A percentile compares a stretch with the other conserved stretches of the same genome.
Conservation (phyloP, 2,329 filamentous ascomycete genomes). For the Cercospora sesami region DNA sequence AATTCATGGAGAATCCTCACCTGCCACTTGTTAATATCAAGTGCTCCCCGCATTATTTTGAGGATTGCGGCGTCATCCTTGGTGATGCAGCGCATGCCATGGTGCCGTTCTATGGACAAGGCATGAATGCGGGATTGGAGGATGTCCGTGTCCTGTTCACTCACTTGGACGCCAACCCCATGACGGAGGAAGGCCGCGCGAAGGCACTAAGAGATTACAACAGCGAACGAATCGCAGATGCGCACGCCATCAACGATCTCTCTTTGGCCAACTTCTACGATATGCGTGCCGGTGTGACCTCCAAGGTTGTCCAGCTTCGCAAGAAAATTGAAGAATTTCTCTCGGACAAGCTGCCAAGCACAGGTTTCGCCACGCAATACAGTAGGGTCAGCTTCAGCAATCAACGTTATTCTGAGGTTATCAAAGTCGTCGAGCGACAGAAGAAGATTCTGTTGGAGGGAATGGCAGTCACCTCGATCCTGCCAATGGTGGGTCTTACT, state of each 20-base stretch:
- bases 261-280: constrained; percentile 89
- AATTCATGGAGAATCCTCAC: constrained; percentile 81
- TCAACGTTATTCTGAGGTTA: constrained; percentile 82
- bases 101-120: constrained; percentile 97
- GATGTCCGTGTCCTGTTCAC: constrained; percentile 88
- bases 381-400: constrained; percentile 90
- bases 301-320: constrained; percentile 71
- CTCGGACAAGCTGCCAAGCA: constrained; percentile 69
- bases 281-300: constrained; percentile 85
- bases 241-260: constrained; percentile 87
- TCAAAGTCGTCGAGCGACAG: constrained; percentile 68
- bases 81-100: constrained; percentile 97
- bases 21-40: constrained; percentile 92
- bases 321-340: constrained; percentile 86
- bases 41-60: constrained; percentile 83
- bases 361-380: constrained; percentile 93
- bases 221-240: constrained; percentile 69
- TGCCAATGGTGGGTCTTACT: constrained; percentile 32
- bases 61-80: constrained; percentile 74
- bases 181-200: constrained; percentile 40
- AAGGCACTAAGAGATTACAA: constrained; percentile 72
- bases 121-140: constrained; percentile 95
- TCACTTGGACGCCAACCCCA: constrained; percentile 68
- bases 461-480: constrained; percentile 51
- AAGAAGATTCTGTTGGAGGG: constrained; percentile 48